These are phyloP conservation scores for Malassezia sympodialis DNA, from an alignment of 1,284 basidiomycete species.

Conservation along the genomic window DNA sequence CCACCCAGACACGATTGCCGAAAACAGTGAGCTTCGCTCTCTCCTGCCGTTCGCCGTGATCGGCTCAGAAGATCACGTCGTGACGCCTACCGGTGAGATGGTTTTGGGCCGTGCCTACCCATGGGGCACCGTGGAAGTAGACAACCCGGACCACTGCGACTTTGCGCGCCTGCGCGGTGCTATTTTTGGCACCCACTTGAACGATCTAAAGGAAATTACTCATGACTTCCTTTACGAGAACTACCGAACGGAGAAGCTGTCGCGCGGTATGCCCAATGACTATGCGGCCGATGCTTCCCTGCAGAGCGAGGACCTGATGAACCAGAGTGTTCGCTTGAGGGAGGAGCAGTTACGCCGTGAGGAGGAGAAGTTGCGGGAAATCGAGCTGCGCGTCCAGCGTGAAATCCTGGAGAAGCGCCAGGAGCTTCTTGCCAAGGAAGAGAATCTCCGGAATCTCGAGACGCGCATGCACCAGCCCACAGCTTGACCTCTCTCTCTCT, in stretches of 20 bases:
- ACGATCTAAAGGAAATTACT: conserved; percentile 77
- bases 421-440: conserved; percentile 59
- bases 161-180: conserved; percentile 84
- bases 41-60: conserved; percentile 80
- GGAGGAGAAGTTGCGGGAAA: conserved; percentile 72
- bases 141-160: conserved; percentile 97
- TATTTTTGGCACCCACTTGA: conserved; percentile 84
- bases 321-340: conserved; percentile 90
- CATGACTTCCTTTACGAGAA: conserved; percentile 84
- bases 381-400: conserved; percentile 93
- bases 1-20: conserved; percentile 95
- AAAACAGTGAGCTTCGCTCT: conserved; percentile 58
- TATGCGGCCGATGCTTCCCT: conserved; percentile 35
- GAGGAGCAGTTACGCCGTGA: conserved; percentile 96
- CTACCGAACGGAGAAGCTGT: conserved; percentile 96
- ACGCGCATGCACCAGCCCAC: conserved; percentile 61
- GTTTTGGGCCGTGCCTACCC: conserved; percentile 87
- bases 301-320: conserved; percentile 79
- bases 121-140: conserved; percentile 96
- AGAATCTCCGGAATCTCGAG: conserved; percentile 65
- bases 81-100: conserved; percentile 71
- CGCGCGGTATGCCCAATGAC: conserved; percentile 77
- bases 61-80: conserved; percentile 91
- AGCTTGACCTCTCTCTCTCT: not conserved
- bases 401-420: conserved; percentile 99